Evolutionary conservation across 768 basidiomycete species (phyloP).

Genomic region (Pholiota conissans): DNA sequence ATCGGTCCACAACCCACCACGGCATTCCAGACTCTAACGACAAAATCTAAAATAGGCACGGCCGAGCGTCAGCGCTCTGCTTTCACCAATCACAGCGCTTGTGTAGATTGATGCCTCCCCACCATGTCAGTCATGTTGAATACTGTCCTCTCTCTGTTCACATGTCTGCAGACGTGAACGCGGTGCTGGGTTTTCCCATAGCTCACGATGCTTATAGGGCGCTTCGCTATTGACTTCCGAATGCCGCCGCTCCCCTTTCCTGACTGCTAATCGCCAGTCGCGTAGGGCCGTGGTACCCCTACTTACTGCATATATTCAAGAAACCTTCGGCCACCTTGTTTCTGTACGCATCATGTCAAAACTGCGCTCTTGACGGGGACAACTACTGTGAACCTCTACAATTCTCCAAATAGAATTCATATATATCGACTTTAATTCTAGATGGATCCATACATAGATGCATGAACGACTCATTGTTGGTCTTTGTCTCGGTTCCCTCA

Average conservation of each 20-base stretch:
- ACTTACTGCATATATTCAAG: neutral
- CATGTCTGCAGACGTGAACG: neutral
- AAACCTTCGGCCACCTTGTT: neutral
- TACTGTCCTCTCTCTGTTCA: neutral
- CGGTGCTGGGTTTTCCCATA: neutral
- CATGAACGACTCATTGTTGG: neutral
- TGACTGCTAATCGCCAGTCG: neutral
- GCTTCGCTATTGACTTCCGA: neutral
- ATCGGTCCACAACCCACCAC: neutral
- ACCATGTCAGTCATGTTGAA: neutral
- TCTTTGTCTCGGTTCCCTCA: neutral
- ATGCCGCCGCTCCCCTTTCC: constrained; percentile 1
- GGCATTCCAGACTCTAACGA: neutral
- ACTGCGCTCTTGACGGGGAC: neutral
- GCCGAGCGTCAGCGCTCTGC: neutral
- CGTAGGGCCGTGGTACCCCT: neutral
- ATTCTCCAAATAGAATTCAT: neutral
- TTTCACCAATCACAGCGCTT: neutral
- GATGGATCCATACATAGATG: neutral
- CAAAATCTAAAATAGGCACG: neutral
- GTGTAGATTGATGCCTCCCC: constrained; percentile 1
- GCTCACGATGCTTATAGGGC: neutral
- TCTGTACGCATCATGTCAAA: neutral
- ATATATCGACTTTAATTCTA: neutral
- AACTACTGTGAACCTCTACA: neutral